Percentiles rank a stretch among this genome's conserved stretches.
Evolutionary conservation across 495 filamentous ascomycete species (phyloP).

Genomic region (Lasiosphaeria hispida): DNA sequence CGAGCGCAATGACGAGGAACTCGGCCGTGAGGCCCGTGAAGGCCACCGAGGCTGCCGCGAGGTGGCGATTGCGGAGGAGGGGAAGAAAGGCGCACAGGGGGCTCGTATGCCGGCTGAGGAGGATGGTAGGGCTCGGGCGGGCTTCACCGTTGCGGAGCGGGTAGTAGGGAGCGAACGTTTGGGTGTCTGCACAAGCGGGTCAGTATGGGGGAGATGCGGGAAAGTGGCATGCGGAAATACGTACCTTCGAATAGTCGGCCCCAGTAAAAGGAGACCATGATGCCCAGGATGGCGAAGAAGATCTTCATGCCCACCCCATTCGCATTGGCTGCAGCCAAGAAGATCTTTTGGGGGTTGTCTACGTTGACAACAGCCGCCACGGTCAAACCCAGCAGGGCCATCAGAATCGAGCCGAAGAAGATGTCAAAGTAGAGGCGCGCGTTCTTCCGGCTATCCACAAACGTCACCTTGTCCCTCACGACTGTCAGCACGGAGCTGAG

Average conservation of each 20-base stretch:
- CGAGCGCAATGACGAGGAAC: slow-evolving; percentile 29
- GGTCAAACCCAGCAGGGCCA: slow-evolving; percentile 21
- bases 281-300: slow-evolving; percentile 20
- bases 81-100: slow-evolving; percentile 30
- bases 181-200: slow-evolving; percentile 8
- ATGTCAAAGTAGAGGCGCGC: slow-evolving; percentile 19
- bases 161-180: slow-evolving; percentile 22
- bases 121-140: slow-evolving; percentile 23
- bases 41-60: slow-evolving; percentile 23
- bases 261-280: slow-evolving; percentile 23
- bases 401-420: slow-evolving; percentile 9
- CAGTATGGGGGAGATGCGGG: not conserved
- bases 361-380: slow-evolving; percentile 16
- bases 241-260: slow-evolving; percentile 18
- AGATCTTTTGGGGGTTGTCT: slow-evolving; percentile 17
- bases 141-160: slow-evolving; percentile 14
- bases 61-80: slow-evolving; percentile 21
- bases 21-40: slow-evolving; percentile 27
- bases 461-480: slow-evolving; percentile 4
- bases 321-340: slow-evolving; percentile 8
- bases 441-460: slow-evolving; percentile 19
- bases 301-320: slow-evolving; percentile 17
- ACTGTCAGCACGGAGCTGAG: not conserved
- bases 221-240: no score
- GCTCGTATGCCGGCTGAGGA: slow-evolving; percentile 21